A percentile compares a stretch with the other conserved stretches of the same genome.
These are phyloP conservation scores for Phytophthora palmivora DNA, from an alignment of 352 stramenopile genomes.

Conservation along the genomic window DNA sequence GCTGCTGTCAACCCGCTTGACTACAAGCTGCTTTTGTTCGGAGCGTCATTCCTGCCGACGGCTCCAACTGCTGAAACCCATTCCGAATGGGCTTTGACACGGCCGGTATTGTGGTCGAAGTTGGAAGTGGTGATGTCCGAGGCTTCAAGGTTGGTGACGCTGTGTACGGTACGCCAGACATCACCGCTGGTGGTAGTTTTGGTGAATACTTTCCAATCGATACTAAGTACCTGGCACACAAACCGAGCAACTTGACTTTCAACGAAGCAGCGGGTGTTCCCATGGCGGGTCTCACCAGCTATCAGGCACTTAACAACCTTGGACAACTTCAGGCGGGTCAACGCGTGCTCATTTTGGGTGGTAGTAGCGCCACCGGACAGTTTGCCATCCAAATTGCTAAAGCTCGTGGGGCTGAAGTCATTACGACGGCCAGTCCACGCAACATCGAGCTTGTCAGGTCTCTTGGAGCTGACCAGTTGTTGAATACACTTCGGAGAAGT, in stretches of 20 bases:
- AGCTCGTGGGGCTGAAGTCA: slow-evolving; percentile 28
- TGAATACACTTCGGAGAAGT: slow-evolving; percentile 56
- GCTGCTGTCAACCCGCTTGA: slow-evolving; percentile 38
- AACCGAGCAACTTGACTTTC: slow-evolving; percentile 52
- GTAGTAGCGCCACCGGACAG: slow-evolving; percentile 53
- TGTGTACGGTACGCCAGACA: slow-evolving; percentile 20
- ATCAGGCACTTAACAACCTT: slow-evolving; percentile 36
- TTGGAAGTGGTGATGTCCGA: slow-evolving; percentile 20
- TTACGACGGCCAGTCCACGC: slow-evolving; percentile 42
- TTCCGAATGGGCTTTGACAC: slow-evolving; percentile 33
- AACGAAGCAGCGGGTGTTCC: slow-evolving; percentile 43
- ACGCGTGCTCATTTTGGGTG: slow-evolving; percentile 56
- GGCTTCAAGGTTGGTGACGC: slow-evolving; percentile 31
- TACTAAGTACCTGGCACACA: slow-evolving; percentile 39
- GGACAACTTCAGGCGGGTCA: slow-evolving; percentile 25
- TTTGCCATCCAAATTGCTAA: slow-evolving; percentile 69
- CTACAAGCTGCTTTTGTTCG: slow-evolving; percentile 29
- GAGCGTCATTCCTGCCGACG: slow-evolving; percentile 13
- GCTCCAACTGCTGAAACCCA: slow-evolving; percentile 14
- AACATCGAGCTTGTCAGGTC: slow-evolving; percentile 46
- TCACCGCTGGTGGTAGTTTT: slow-evolving; percentile 28
- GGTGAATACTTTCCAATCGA: slow-evolving; percentile 43
- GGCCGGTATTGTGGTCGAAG: slow-evolving; percentile 28
- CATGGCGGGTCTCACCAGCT: slow-evolving; percentile 38
- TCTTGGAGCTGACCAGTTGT: slow-evolving; percentile 53